Evolutionary conservation across 345 rosid genomes (phyloP).

Genomic region (Gossypium arboreum): DNA sequence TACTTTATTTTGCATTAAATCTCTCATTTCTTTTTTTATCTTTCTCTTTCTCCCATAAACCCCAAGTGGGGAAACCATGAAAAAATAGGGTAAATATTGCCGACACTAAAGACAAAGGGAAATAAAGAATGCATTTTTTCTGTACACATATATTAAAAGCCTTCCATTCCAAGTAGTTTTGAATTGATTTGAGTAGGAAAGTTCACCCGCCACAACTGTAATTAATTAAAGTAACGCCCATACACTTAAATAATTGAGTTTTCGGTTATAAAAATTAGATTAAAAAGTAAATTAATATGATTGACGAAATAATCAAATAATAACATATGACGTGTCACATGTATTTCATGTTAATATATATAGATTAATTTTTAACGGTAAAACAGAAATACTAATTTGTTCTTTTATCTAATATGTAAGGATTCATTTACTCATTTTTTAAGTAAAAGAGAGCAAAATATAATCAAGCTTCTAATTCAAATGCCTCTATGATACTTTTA

Average conservation of each 20-base stretch:
- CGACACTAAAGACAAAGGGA: constrained; percentile 1
- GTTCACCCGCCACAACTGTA: not conserved
- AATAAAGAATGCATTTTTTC: not conserved
- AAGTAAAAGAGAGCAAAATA: no score
- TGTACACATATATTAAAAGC: constrained; percentile 13
- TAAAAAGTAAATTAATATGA: no score
- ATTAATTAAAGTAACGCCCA: not conserved
- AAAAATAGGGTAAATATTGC: not conserved
- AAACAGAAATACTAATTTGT: accelerated
- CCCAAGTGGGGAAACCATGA: not conserved
- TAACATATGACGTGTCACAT: no score
- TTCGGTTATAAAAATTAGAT: no score
- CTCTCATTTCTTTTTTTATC: not conserved
- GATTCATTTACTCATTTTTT: no score
- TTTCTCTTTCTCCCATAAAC: not conserved
- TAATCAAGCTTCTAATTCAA: no score
- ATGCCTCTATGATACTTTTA: no score
- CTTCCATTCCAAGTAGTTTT: not conserved
- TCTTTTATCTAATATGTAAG: no score
- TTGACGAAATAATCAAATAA: no score
- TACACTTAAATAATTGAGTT: no score
- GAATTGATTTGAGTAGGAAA: constrained; percentile 6
- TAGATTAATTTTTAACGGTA: no score
- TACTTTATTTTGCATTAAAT: not conserved
- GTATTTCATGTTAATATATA: accelerated